Conservation (phyloP, 106 monocot species). For the Dendrobium chrysotoxum region DNA sequence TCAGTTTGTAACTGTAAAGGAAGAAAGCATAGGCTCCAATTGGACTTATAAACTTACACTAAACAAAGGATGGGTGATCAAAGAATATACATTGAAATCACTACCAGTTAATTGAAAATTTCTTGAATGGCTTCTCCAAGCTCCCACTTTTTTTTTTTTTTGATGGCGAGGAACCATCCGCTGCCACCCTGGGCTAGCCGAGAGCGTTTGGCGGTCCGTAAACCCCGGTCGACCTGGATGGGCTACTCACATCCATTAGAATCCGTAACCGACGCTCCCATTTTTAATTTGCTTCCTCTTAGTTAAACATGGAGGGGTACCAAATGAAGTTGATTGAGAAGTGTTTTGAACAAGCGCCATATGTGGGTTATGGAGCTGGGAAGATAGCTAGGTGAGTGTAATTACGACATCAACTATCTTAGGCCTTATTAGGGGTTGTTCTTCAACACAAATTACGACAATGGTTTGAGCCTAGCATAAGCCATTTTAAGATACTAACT, state of each 20-base stretch:
- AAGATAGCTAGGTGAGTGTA: constrained; percentile 38
- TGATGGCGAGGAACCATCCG: too few relatives aligned
- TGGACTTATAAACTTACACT: too few relatives aligned
- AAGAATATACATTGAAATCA: neutral
- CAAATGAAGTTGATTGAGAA: neutral
- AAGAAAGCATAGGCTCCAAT: too few relatives aligned
- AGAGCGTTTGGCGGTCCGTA: too few relatives aligned
- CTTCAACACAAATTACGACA: constrained; percentile 26
- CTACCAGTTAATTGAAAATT: neutral
- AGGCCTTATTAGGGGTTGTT: constrained; percentile 27
- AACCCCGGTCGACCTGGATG: too few relatives aligned
- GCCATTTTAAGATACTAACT: constrained; percentile 14
- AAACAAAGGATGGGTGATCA: neutral
- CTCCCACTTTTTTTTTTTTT: too few relatives aligned
- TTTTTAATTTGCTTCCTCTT: neutral
- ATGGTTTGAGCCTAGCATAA: constrained; percentile 27
- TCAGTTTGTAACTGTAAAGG: neutral
- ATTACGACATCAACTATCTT: constrained; percentile 38
- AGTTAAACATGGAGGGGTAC: neutral
- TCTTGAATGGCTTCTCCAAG: neutral
- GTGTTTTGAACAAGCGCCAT: neutral
- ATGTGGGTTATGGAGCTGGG: constrained; percentile 21
- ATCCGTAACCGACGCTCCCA: too few relatives aligned
- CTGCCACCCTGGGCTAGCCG: too few relatives aligned
- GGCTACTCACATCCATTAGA: too few relatives aligned